Percentiles rank a stretch among this genome's conserved stretches.
Evolutionary conservation across 176 grass and related monocot species (phyloP).

Genomic region (Thalia dealbata): DNA sequence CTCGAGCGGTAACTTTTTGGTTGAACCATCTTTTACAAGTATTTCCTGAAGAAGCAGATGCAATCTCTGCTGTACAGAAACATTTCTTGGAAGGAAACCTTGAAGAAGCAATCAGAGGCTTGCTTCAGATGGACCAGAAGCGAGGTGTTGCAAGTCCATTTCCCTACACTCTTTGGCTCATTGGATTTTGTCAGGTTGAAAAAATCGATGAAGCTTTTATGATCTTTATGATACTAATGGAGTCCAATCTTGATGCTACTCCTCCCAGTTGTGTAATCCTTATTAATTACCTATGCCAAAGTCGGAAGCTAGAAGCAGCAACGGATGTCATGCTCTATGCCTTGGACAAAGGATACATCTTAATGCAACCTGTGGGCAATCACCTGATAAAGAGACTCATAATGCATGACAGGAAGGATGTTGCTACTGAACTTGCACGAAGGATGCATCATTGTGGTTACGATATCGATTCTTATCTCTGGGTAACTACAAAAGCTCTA

Average conservation of each 20-base stretch:
- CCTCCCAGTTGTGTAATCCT: conserved; percentile 53
- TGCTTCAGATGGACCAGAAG: conserved; percentile 68
- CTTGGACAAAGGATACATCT: conserved; percentile 51
- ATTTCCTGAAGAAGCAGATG: conserved; percentile 32
- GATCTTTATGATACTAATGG: conserved; percentile 55
- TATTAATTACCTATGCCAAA: conserved; percentile 53
- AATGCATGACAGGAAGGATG: conserved; percentile 37
- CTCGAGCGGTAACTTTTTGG: conserved; percentile 57
- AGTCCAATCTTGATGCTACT: conserved; percentile 56
- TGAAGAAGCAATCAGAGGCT: conserved; percentile 50
- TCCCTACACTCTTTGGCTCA: conserved; percentile 88
- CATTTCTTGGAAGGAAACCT: conserved; percentile 39
- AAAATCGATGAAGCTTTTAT: conserved; percentile 49
- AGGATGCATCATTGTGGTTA: conserved; percentile 81
- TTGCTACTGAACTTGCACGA: conserved; percentile 50
- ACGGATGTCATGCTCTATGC: conserved; percentile 75
- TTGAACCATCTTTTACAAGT: conserved; percentile 52
- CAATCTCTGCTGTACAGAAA: conserved; percentile 32
- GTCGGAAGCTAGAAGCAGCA: conserved; percentile 47
- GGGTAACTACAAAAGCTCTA: conserved; percentile 46
- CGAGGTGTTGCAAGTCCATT: conserved; percentile 35
- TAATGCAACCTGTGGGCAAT: conserved; percentile 51
- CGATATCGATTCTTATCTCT: conserved; percentile 82
- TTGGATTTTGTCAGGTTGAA: conserved; percentile 54
- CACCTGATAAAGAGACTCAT: conserved; percentile 66